A percentile compares a stretch with the other conserved stretches of the same genome.
Conservation (phyloP, 306 rosid genomes). For the Medicago ruthenica region DNA sequence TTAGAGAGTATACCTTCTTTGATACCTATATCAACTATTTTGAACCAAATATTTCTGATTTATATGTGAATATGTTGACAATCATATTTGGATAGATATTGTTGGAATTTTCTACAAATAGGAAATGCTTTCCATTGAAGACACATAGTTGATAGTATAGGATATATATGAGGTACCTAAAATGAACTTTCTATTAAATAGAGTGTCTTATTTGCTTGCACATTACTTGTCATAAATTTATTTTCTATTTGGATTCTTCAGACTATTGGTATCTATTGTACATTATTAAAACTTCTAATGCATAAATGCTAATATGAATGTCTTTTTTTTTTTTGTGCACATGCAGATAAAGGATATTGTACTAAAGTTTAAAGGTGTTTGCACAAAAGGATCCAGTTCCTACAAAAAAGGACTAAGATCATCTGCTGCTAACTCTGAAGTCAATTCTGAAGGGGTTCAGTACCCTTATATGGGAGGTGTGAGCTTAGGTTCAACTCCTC, state of each 20-base stretch:
- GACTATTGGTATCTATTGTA: neutral
- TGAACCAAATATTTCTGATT: conserved; percentile 32
- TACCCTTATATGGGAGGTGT: conserved; percentile 82
- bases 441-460: conserved; percentile 83
- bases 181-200: conserved; percentile 34
- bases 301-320: neutral
- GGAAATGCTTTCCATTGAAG: conserved; percentile 46
- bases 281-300: neutral
- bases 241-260: neutral
- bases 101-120: conserved; percentile 38
- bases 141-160: conserved; percentile 39
- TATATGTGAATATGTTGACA: conserved; percentile 35
- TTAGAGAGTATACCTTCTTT: neutral
- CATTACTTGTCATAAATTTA: neutral
- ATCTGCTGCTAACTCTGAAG: conserved; percentile 66
- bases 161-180: conserved; percentile 41
- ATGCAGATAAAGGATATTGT: conserved; percentile 91
- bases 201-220: neutral
- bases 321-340: neutral
- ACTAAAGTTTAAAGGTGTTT: conserved; percentile 78
- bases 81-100: conserved; percentile 41
- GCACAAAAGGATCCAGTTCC: conserved; percentile 68
- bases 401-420: conserved; percentile 68
- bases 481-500: conserved; percentile 83
- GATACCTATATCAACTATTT: conserved; percentile 26